These are phyloP conservation scores for Amphirosellinia nigrospora DNA, from an alignment of 495 filamentous ascomycete species.

Conservation along the genomic window DNA sequence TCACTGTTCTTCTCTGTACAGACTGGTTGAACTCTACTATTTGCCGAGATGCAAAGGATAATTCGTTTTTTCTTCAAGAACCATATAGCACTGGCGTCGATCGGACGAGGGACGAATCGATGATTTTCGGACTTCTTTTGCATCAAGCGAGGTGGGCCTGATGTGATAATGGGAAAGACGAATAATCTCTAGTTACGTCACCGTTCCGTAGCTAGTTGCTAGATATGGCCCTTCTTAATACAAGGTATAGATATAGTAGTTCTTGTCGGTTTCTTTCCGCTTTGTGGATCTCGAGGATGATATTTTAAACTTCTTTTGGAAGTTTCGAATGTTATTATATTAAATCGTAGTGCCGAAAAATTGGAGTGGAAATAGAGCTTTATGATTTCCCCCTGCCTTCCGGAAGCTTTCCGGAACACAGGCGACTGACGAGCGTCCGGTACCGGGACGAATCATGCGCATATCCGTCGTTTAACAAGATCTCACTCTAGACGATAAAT, in stretches of 20 bases:
- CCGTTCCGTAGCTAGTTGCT: slow-evolving; percentile 3
- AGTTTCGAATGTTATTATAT: background rate
- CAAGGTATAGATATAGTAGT: background rate
- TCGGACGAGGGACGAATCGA: background rate
- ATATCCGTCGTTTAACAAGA: background rate
- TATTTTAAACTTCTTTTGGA: background rate
- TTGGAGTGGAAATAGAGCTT: background rate
- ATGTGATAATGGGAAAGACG: background rate
- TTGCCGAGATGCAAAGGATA: background rate
- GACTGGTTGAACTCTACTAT: background rate
- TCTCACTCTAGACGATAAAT: background rate
- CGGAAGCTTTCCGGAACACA: background rate
- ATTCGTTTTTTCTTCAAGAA: background rate
- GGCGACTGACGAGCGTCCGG: background rate
- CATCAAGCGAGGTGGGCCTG: slow-evolving; percentile 3
- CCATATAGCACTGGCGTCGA: background rate
- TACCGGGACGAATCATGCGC: background rate
- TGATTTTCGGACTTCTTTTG: background rate
- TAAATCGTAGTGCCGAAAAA: background rate
- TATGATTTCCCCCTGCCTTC: too few species aligned
- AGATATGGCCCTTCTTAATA: background rate
- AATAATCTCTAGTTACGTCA: background rate
- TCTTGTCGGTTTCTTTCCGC: background rate
- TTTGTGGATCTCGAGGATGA: background rate
- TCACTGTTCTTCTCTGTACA: background rate